phyloP scores from a whole-genome alignment of 108 stramenopile species.

The Skeletonema tropicum region DNA sequence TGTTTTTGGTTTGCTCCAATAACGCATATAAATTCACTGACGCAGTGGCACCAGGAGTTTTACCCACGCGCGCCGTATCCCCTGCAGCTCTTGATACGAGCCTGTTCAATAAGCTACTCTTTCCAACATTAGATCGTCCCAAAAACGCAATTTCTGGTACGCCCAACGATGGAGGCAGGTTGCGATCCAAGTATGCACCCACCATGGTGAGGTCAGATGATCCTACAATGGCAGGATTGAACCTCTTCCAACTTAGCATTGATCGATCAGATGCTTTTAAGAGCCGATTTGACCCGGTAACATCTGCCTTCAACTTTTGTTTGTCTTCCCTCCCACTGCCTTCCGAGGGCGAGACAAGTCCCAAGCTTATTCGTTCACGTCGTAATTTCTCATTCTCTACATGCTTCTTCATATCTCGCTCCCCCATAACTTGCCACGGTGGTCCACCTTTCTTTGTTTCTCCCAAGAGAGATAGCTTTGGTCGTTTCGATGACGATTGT shows the following conservation, averaged over 20 bases:
- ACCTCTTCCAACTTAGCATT: slow-evolving; percentile 77
- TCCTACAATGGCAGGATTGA: slow-evolving; percentile 46
- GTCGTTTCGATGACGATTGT: slow-evolving; percentile 15
- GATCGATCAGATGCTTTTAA: slow-evolving; percentile 55
- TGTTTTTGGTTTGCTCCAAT: slow-evolving; percentile 25
- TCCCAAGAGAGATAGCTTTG: slow-evolving; percentile 30
- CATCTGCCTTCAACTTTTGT: slow-evolving; percentile 34
- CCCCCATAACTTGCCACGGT: slow-evolving; percentile 82
- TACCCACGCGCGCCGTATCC: slow-evolving; percentile 79
- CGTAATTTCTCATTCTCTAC: slow-evolving; percentile 66
- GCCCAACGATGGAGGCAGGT: slow-evolving; percentile 69
- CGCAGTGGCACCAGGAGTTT: slow-evolving; percentile 88
- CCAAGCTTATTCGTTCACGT: slow-evolving; percentile 58
- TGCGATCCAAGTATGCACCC: slow-evolving; percentile 66
- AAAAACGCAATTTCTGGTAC: slow-evolving; percentile 89
- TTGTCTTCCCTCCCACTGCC: slow-evolving; percentile 13
- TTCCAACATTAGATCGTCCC: slow-evolving; percentile 95
- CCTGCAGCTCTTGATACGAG: slow-evolving; percentile 39
- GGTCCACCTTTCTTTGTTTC: slow-evolving; percentile 50
- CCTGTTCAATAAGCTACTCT: slow-evolving; percentile 82
- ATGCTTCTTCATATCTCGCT: slow-evolving; percentile 67
- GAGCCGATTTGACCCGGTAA: slow-evolving; percentile 54
- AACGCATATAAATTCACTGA: slow-evolving; percentile 81
- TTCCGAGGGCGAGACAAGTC: slow-evolving; percentile 36
- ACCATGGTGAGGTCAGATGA: slow-evolving; percentile 54